Evolutionary conservation across 2,329 filamentous ascomycete genomes (phyloP).

Genomic region (Botrytis fabae): DNA sequence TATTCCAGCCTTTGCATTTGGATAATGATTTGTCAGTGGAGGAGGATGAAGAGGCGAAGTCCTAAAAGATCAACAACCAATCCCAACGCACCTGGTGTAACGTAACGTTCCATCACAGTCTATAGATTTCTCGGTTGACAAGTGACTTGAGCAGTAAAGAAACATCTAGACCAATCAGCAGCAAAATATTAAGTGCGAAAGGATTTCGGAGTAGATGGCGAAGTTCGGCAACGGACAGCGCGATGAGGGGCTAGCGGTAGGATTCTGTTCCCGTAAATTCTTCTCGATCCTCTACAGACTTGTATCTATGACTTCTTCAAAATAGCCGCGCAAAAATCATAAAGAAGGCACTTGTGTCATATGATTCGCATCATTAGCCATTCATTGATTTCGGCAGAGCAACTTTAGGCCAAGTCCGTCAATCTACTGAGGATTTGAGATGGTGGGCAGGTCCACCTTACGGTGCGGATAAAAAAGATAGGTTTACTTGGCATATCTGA

Average conservation of each 20-base stretch:
- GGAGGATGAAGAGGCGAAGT: slow-evolving; percentile 14
- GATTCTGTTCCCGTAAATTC: slow-evolving; percentile 1
- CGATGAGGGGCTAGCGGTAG: not conserved
- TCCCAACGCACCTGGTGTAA: slow-evolving; percentile 16
- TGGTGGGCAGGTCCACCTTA: not conserved
- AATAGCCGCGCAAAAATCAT: slow-evolving; percentile 17
- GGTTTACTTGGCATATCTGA: slow-evolving; percentile 11
- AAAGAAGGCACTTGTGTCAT: not conserved
- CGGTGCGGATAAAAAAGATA: slow-evolving; percentile 7
- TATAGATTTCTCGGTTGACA: slow-evolving; percentile 3
- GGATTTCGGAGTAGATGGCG: slow-evolving; percentile 8
- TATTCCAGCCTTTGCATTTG: not conserved
- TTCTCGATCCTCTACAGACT: not conserved
- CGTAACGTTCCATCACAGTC: slow-evolving; percentile 23
- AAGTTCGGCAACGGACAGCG: slow-evolving; percentile 9
- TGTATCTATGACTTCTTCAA: slow-evolving; percentile 4
- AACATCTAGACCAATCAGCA: slow-evolving; percentile 8
- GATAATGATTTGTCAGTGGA: not conserved
- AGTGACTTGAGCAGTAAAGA: not conserved
- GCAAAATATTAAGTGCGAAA: not conserved
- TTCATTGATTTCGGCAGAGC: slow-evolving; percentile 4
- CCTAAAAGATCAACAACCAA: slow-evolving; percentile 16
- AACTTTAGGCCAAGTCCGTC: slow-evolving; percentile 19
- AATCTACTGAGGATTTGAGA: slow-evolving; percentile 10
- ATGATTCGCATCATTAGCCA: not conserved